phyloP scores from a whole-genome alignment of 345 rosid species.

The Ricinus communis region DNA sequence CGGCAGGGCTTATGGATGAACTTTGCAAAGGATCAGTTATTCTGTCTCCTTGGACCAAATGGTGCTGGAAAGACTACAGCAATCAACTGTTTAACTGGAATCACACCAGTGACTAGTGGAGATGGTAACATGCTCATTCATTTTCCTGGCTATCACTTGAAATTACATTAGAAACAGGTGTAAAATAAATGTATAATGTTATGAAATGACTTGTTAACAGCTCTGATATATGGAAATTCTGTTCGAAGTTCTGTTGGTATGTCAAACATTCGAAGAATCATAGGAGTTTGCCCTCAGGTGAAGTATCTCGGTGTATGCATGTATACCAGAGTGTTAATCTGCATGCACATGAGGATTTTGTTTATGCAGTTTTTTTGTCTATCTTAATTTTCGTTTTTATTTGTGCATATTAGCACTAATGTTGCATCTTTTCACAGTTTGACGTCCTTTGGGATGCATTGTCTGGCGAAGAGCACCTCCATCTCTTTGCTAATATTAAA shows the following conservation, averaged over 20 bases:
- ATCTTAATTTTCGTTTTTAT: background rate
- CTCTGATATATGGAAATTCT: conserved; percentile 71
- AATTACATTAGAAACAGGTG: background rate
- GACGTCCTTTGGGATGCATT: conserved; percentile 90
- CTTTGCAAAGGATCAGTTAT: conserved; percentile 74
- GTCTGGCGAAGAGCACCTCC: conserved; percentile 82
- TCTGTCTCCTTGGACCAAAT: conserved; percentile 96
- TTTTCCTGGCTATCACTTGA: background rate
- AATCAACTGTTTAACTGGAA: conserved; percentile 81
- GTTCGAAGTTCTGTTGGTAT: conserved; percentile 75
- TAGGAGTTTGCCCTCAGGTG: conserved; percentile 98
- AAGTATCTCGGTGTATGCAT: conserved; percentile 7
- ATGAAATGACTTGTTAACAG: conserved; percentile 37
- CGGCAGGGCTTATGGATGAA: conserved; percentile 83
- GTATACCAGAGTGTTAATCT: background rate
- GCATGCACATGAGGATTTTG: background rate
- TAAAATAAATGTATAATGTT: background rate
- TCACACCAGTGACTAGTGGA: conserved; percentile 73
- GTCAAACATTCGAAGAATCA: conserved; percentile 72
- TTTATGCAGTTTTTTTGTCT: background rate
- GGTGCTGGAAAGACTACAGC: conserved; percentile 96
- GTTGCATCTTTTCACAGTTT: conserved; percentile 45
- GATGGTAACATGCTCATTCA: conserved; percentile 56
- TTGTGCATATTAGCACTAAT: conserved; percentile 11
- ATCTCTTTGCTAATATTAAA: conserved; percentile 77